Evolutionary conservation across 2,329 filamentous ascomycete genomes (phyloP), one percentile per base, ranked within the genome.

Genomic region (Byssochlamys sp.): DNA sequence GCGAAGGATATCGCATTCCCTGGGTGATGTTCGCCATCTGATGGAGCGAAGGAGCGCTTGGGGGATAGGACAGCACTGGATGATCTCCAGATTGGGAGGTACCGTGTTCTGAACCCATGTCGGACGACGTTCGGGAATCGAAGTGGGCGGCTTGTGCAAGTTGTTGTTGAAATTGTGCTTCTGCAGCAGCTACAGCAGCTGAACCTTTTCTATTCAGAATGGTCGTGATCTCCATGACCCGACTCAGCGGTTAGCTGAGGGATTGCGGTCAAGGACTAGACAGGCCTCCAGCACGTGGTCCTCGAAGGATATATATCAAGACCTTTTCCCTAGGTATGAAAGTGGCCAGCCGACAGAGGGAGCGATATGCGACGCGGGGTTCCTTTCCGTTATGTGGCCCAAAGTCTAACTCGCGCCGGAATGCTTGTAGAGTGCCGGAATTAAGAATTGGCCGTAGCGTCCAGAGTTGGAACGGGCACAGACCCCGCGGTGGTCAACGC

Each of bases 91-190:
- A 72, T 65, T 84, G 81, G 58, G 81, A 79, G 61, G 79, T 75
- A 62, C 79, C 80, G 60, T 81, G 81, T 64, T 85, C 82, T 59
- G 81, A 81, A 67, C 80, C 81, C 69, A 78, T 83, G 70, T 82
- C 81, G 55, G 80, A 82, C 63, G 73, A 78, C 72, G 65, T 65
- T 56, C 69, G 66, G 27, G 65, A 66, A 60, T 73, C 71, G 58
- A 75, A 67, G 39, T 74, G 73, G 58, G 69, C 64, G 55, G 70
- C 67, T 58, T 75, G 75, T 51, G 68, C 63, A 55, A 77, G 70
- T 54, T 77, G 76, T 60, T 76, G 72, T 60, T 78, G 77, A 54
- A 75, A 67, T 61, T 74, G 73, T 56, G 70, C 68, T 65, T 77
- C 73, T 63, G 73, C 71, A 55, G 73, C 73, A 60, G 71, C 73